Evolutionary conservation across 75 land plant species (phyloP).

Genomic region (Pinus tabuliformis): DNA sequence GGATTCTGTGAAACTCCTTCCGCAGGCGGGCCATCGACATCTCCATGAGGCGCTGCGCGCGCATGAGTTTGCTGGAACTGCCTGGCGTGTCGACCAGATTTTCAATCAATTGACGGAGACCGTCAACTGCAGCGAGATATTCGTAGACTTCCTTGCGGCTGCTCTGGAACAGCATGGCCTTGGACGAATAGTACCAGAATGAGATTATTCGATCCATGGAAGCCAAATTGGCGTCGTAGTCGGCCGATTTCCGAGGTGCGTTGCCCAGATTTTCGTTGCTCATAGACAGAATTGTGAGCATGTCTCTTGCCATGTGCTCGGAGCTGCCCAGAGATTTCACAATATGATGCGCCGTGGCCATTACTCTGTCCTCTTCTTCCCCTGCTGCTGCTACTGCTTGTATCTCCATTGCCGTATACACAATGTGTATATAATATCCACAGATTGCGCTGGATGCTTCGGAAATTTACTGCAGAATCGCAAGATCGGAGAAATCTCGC

Average conservation of each 20-base stretch:
- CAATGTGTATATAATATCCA: not conserved
- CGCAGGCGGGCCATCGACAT: constrained; percentile 62
- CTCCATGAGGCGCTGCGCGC: constrained; percentile 57
- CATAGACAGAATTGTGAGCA: not conserved
- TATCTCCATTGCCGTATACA: not conserved
- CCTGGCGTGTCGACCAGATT: constrained; percentile 8
- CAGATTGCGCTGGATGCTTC: too few relatives aligned
- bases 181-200: constrained; percentile 25
- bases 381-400: not conserved
- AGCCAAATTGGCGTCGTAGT: constrained; percentile 25
- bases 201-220: constrained; percentile 21
- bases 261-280: not conserved
- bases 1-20: constrained; percentile 62
- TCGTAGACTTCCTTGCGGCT: constrained; percentile 18
- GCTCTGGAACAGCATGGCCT: constrained; percentile 15
- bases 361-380: not conserved
- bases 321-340: not conserved
- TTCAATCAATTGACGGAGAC: constrained; percentile 36
- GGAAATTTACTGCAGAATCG: too few relatives aligned
- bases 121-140: constrained; percentile 28
- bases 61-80: constrained; percentile 26
- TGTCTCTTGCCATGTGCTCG: not conserved
- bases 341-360: not conserved
- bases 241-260: not conserved
- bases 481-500: too few relatives aligned